phyloP scores from a whole-genome alignment of 2,329 filamentous ascomycete genomes.

The Cladosporium sp. region DNA sequence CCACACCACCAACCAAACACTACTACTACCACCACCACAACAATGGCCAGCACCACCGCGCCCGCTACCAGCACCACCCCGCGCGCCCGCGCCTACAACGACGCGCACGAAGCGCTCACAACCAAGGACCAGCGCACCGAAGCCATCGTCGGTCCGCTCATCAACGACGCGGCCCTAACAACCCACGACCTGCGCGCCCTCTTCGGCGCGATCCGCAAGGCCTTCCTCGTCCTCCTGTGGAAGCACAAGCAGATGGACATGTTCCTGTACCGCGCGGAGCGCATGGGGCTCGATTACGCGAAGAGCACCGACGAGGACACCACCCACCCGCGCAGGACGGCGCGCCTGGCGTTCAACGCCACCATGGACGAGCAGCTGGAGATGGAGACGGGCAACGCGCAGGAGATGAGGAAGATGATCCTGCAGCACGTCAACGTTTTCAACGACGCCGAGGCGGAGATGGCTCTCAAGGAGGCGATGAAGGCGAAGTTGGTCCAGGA shows the following conservation, averaged over 20 bases:
- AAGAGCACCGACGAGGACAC: background rate
- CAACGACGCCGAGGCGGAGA: background rate
- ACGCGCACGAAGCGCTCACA: no score
- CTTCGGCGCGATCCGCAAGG: constrained; percentile 1
- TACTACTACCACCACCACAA: no score
- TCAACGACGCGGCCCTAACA: background rate
- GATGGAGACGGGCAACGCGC: background rate
- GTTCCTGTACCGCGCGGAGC: background rate
- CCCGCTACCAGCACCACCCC: no score
- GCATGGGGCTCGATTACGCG: background rate
- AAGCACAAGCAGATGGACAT: background rate
- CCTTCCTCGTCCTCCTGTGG: background rate
- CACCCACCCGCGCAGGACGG: background rate
- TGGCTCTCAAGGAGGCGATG: background rate
- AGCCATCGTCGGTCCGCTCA: background rate
- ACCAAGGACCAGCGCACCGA: no score
- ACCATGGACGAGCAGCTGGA: background rate
- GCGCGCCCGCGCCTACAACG: no score
- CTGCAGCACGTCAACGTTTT: background rate
- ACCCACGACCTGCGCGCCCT: background rate
- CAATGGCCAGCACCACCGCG: no score
- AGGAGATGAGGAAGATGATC: background rate
- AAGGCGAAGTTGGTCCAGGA: background rate
- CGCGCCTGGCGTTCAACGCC: background rate
- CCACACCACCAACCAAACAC: no score